Base-by-base conservation (phyloP, 306 rosid genomes). In the Vigna mungo region DNA sequence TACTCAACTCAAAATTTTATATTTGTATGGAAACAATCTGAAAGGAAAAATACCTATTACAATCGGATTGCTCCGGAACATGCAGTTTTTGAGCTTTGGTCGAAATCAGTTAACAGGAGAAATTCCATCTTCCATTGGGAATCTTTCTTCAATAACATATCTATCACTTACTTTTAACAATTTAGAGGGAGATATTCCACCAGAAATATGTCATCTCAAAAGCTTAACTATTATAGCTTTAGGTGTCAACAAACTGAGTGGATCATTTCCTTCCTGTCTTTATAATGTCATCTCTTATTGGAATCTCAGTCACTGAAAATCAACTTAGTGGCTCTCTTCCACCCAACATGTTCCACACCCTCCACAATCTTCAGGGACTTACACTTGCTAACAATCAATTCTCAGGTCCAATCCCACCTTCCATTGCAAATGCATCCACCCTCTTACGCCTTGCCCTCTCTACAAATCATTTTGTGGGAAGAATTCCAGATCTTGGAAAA, bases 311-410 rank as follows among this genome's bases (percentile, higher is more conserved):
- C 13, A 0, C 6, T 13, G n/a, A 3, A 12, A 46, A 12, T 13
- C 51, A 46, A 13, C 3, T 46, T 13, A 3, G 1, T 3, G 6
- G 6, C 16, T 46, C 51, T 46, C 51, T 46, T 46, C 51, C 51
- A 46, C 10, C 43, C 2, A 39, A 39, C 43, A 39, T 39, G 43
- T 39, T 39, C 3, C 43, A 39, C 43, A 7, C 9, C 10, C 43
- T 39, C 43, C 43, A 1, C 0, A 39, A 39, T 39, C 43, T 39
- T 9, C 43, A 8, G 0, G 11, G 0, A 39, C 11, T 39, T 39
- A 0, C 8, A 8, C 11, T 39, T 1, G 10, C 0, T 39, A 0
- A 0, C 2, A 39, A 39, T 2, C 43, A 39, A 7, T 1, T 39
- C 2, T 39, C 10, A 7, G 10, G 43, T 39, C 11, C 43, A 39